A percentile compares a stretch with the other conserved stretches of the same genome.
Conservation (phyloP, 169 alveolate species). For the Babesia gibsoni region DNA sequence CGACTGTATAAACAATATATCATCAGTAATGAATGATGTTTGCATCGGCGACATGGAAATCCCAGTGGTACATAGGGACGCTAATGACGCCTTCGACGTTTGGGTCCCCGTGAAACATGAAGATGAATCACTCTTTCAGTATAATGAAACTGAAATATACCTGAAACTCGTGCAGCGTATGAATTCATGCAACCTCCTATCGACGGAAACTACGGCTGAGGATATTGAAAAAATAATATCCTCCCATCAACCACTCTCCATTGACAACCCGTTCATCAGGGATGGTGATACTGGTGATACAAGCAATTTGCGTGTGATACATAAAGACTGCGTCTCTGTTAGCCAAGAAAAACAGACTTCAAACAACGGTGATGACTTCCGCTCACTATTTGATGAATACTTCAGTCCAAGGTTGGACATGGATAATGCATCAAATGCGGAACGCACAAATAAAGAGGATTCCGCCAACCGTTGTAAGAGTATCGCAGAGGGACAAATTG, state of each 20-base stretch:
- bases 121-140: background rate
- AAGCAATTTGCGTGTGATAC: too few relatives aligned
- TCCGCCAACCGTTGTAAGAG: too few relatives aligned
- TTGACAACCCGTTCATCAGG: background rate
- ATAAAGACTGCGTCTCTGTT: too few relatives aligned
- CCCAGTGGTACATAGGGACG: background rate
- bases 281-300: too few relatives aligned
- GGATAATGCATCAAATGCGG: too few relatives aligned
- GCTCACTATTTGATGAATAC: constrained; percentile 5
- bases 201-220: background rate
- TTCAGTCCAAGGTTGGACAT: background rate
- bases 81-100: background rate
- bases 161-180: background rate
- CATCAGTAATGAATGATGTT: background rate
- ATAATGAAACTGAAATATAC: background rate
- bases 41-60: background rate
- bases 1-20: background rate
- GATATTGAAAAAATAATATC: background rate
- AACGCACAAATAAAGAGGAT: too few relatives aligned
- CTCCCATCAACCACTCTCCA: too few relatives aligned
- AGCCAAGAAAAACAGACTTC: too few relatives aligned
- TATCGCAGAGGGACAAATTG: too few relatives aligned
- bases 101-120: background rate
- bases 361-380: constrained; percentile 8
- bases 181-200: background rate